Percentiles rank a stretch among this genome's conserved stretches.
These are phyloP conservation scores for Manihot esculenta DNA, from an alignment of 441 rosid species.

Conservation along the genomic window DNA sequence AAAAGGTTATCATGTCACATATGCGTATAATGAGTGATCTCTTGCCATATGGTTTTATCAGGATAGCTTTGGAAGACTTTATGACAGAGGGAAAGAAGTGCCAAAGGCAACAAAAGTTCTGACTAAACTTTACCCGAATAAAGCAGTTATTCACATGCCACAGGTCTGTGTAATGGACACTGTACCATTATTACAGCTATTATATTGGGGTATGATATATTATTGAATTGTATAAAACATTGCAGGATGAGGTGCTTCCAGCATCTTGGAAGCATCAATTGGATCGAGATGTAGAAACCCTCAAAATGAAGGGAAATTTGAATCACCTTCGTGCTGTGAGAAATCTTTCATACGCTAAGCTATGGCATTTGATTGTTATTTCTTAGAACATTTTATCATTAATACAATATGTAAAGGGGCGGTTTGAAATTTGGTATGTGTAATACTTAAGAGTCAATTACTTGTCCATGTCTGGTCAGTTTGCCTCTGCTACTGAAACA, in stretches of 20 bases:
- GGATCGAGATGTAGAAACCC: constrained; percentile 75
- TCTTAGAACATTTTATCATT: not conserved
- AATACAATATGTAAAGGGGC: not conserved
- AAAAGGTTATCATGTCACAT: not conserved
- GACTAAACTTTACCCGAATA: constrained; percentile 72
- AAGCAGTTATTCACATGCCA: constrained; percentile 77
- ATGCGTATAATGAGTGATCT: constrained; percentile 19
- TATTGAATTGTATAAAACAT: constrained; percentile 17
- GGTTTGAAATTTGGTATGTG: not conserved
- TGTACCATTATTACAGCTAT: not conserved
- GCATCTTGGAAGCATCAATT: constrained; percentile 70
- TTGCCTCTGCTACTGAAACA: not conserved
- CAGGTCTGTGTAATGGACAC: constrained; percentile 42
- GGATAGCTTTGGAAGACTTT: constrained; percentile 81
- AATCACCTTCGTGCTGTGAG: constrained; percentile 61
- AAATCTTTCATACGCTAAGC: constrained; percentile 13
- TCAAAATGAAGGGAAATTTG: constrained; percentile 72
- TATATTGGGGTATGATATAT: constrained; percentile 3
- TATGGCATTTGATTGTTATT: not conserved
- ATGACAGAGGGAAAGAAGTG: constrained; percentile 76
- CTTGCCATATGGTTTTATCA: constrained; percentile 32
- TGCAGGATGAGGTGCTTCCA: constrained; percentile 67
- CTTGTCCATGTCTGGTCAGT: no score
- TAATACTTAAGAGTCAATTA: not conserved
- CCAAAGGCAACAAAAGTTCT: constrained; percentile 68